Conservation (phyloP, 345 rosid genomes). For the Citrus hindsii region DNA sequence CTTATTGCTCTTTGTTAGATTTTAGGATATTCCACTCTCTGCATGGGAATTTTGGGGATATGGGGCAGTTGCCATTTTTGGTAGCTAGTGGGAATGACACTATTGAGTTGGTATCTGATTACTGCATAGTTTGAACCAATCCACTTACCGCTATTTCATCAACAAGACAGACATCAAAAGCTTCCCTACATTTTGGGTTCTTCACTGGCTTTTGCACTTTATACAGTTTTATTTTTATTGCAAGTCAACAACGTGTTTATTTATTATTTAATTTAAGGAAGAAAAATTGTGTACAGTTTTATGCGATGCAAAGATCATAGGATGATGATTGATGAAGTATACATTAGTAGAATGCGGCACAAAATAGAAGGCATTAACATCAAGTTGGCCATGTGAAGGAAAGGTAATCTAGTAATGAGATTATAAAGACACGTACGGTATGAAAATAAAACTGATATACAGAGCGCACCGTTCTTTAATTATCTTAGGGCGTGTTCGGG, state of each 20-base stretch:
- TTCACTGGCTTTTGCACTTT: background rate
- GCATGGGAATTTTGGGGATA: background rate
- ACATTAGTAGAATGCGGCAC: too few relatives aligned
- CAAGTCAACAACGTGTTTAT: background rate
- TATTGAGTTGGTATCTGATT: slow-evolving; percentile 11
- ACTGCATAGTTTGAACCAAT: slow-evolving; percentile 8
- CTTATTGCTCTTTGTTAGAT: background rate
- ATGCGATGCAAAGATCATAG: too few relatives aligned
- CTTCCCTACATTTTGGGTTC: background rate
- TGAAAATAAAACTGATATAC: too few relatives aligned
- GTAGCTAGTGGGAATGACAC: background rate
- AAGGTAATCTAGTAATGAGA: too few relatives aligned
- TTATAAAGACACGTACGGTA: too few relatives aligned
- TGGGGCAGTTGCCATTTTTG: slow-evolving; percentile 24
- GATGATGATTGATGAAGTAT: too few relatives aligned
- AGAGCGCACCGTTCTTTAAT: too few relatives aligned
- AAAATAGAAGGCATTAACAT: too few relatives aligned
- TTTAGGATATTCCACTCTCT: background rate
- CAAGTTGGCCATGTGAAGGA: too few relatives aligned
- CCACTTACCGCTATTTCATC: slow-evolving; percentile 6
- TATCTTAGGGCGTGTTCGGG: too few relatives aligned
- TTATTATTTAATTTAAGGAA: too few relatives aligned
- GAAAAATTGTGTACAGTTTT: too few relatives aligned
- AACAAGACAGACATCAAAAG: background rate
- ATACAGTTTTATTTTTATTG: background rate